Evolutionary conservation across 352 stramenopile species (phyloP).

Genomic region (Pythium periplocum): DNA sequence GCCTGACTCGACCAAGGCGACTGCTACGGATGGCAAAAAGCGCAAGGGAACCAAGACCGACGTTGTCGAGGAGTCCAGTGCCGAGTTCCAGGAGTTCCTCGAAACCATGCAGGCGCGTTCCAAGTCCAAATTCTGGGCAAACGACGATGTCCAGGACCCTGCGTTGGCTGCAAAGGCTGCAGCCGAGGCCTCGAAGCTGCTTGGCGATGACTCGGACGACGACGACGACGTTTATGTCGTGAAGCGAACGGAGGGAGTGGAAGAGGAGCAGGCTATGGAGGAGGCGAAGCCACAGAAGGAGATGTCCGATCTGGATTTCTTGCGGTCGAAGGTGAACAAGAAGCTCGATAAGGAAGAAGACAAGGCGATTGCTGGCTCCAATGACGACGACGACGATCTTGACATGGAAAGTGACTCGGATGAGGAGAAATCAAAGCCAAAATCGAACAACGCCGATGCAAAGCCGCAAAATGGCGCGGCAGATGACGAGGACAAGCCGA

Average conservation of each 20-base stretch:
- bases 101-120: constrained; percentile 88
- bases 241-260: constrained; percentile 21
- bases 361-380: constrained; percentile 14
- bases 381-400: constrained; percentile 28
- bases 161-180: constrained; percentile 17
- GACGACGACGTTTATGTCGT: constrained; percentile 89
- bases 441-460: constrained; percentile 5
- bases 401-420: constrained; percentile 23
- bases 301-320: constrained; percentile 91
- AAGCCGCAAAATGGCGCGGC: constrained; percentile 2
- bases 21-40: constrained; percentile 23
- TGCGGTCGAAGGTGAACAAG: constrained; percentile 92
- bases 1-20: constrained; percentile 8
- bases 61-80: constrained; percentile 26
- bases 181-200: constrained; percentile 18
- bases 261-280: constrained; percentile 21
- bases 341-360: constrained; percentile 64
- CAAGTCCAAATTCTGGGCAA: constrained; percentile 89
- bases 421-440: constrained; percentile 19
- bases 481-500: constrained; percentile 33
- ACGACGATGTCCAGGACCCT: constrained; percentile 75
- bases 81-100: constrained; percentile 86
- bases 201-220: constrained; percentile 31
- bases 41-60: constrained; percentile 16
- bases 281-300: constrained; percentile 16